Conservation (phyloP, 352 stramenopile species). For the Phytopythium montanum region DNA sequence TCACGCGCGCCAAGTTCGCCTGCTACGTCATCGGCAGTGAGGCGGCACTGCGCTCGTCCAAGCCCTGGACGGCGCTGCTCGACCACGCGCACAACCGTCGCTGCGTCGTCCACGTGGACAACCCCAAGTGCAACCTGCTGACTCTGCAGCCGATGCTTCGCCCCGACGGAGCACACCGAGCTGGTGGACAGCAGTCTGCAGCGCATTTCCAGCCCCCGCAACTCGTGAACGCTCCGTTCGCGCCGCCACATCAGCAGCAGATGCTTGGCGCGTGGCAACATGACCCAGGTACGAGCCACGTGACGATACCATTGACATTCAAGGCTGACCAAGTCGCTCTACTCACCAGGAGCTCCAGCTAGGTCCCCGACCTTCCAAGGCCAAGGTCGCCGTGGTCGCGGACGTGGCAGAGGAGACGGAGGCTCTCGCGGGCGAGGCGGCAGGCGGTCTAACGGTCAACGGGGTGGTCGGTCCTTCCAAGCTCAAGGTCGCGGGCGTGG, state of each 20-base stretch:
- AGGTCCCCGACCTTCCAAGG: slow-evolving; percentile 3
- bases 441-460: slow-evolving; percentile 15
- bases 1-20: slow-evolving; percentile 86
- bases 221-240: not conserved
- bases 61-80: slow-evolving; percentile 75
- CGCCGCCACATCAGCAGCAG: not conserved
- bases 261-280: not conserved
- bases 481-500: slow-evolving; percentile 19
- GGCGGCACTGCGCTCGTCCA: slow-evolving; percentile 74
- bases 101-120: slow-evolving; percentile 85
- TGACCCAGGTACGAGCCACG: not conserved
- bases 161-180: slow-evolving; percentile 12
- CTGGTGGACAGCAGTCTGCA: not conserved
- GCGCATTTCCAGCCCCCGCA: not conserved
- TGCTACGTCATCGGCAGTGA: slow-evolving; percentile 89
- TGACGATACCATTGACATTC: not conserved
- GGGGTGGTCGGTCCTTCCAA: slow-evolving; percentile 28
- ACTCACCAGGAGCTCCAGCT: not conserved
- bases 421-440: slow-evolving; percentile 12
- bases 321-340: not conserved
- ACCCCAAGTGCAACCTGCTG: slow-evolving; percentile 71
- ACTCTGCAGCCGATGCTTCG: slow-evolving; percentile 58
- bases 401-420: slow-evolving; percentile 26
- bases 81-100: slow-evolving; percentile 58
- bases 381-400: slow-evolving; percentile 12